phyloP scores from a whole-genome alignment of 805 yeast genomes.

The Ogataea methylovora region DNA sequence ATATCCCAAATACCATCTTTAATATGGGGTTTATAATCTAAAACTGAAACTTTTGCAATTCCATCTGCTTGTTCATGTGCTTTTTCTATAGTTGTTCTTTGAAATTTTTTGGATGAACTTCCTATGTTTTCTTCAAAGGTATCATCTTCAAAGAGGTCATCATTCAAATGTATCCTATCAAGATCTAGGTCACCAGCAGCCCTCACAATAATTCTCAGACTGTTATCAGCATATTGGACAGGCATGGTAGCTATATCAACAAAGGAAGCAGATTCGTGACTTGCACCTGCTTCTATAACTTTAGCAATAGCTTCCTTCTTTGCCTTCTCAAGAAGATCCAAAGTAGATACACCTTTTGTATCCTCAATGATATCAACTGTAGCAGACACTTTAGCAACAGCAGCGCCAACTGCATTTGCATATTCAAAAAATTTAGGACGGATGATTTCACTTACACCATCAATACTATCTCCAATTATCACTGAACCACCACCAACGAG shows the following conservation, averaged over 20 bases:
- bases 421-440: conserved; percentile 29
- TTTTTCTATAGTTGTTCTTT: too few relatives aligned
- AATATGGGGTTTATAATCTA: too few relatives aligned
- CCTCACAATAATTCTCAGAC: conserved; percentile 29
- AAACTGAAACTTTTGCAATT: too few relatives aligned
- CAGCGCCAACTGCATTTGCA: conserved; percentile 40
- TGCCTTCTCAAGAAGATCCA: conserved; percentile 12
- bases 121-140: too few relatives aligned
- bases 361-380: conserved; percentile 10
- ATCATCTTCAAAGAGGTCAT: too few relatives aligned
- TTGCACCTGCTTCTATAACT: conserved; percentile 21
- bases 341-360: conserved; percentile 12
- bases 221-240: conserved; percentile 26
- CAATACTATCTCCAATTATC: conserved; percentile 32
- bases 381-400: conserved; percentile 31
- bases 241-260: conserved; percentile 22
- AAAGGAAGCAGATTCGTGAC: conserved; percentile 15
- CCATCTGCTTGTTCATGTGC: too few relatives aligned
- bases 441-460: conserved; percentile 31
- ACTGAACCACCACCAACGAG: conserved; percentile 22
- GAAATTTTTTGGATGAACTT: too few relatives aligned
- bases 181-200: too few relatives aligned
- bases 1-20: too few relatives aligned
- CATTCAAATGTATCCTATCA: too few relatives aligned
- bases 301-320: conserved; percentile 11